These are phyloP conservation scores for Cutaneotrichosporon mucoides DNA, from an alignment of 1,284 basidiomycete species.

Conservation along the genomic window DNA sequence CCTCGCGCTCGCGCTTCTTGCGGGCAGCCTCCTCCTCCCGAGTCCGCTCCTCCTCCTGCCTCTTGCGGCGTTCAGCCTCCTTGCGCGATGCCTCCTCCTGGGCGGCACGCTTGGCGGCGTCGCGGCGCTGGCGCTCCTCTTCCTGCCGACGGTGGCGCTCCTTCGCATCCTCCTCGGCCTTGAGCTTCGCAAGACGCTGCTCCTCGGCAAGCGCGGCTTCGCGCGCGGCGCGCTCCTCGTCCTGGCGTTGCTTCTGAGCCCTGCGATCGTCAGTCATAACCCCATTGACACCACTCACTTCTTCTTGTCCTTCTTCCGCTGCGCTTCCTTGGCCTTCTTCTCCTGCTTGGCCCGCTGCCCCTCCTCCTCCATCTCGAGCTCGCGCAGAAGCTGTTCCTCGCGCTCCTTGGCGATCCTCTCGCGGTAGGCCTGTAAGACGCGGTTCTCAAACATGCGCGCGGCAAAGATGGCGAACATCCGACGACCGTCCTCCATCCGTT, in stretches of 20 bases:
- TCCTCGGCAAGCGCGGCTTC: slow-evolving; percentile 78
- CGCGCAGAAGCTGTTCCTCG: slow-evolving; percentile 77
- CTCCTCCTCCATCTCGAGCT: slow-evolving; percentile 85
- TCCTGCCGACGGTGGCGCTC: slow-evolving; percentile 65
- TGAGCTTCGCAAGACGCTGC: slow-evolving; percentile 65
- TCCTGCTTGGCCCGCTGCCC: slow-evolving; percentile 75
- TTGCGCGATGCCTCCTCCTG: slow-evolving; percentile 66
- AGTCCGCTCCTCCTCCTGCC: slow-evolving; percentile 53
- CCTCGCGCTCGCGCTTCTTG: slow-evolving; percentile 63
- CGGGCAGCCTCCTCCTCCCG: slow-evolving; percentile 55
- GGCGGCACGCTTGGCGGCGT: slow-evolving; percentile 66
- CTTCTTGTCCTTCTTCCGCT: slow-evolving; percentile 80
- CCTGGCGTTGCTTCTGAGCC: slow-evolving; percentile 84
- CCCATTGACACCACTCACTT: slow-evolving; percentile 27
- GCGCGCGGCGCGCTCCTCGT: slow-evolving; percentile 75
- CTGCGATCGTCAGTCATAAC: slow-evolving; percentile 50
- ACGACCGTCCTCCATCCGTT: slow-evolving; percentile 98
- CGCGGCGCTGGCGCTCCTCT: slow-evolving; percentile 66
- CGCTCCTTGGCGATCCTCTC: slow-evolving; percentile 89
- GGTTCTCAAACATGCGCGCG: slow-evolving; percentile 99
- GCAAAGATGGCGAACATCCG: slow-evolving; percentile 99
- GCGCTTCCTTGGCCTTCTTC: slow-evolving; percentile 91
- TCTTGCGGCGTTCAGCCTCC: slow-evolving; percentile 53
- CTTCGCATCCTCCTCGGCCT: slow-evolving; percentile 61
- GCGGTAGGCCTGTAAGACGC: slow-evolving; percentile 86